Evolutionary conservation across 306 rosid genomes (phyloP).

Genomic region (Aeschynomene evenia): DNA sequence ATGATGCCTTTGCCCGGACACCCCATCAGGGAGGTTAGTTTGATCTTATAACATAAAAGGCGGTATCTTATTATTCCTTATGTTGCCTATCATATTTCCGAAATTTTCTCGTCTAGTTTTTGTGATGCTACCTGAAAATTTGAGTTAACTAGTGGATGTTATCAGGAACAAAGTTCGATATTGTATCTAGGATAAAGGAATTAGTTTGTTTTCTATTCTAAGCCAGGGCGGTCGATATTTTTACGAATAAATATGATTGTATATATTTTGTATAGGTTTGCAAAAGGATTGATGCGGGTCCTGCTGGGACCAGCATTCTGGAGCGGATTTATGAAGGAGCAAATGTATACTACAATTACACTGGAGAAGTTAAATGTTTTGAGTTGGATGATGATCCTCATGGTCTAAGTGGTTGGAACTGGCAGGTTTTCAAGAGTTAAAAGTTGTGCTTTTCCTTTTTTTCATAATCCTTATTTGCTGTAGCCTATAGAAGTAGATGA

Average conservation of each 20-base stretch:
- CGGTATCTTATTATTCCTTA: constrained; percentile 8
- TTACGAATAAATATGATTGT: constrained; percentile 17
- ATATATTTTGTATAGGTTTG: constrained; percentile 54
- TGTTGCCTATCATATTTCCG: background rate
- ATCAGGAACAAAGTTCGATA: constrained; percentile 16
- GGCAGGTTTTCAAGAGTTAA: constrained; percentile 57
- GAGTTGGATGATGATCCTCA: constrained; percentile 72
- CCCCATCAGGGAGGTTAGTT: constrained; percentile 77
- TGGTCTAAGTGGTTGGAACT: constrained; percentile 81
- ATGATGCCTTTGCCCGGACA: constrained; percentile 77
- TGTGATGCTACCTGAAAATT: constrained; percentile 16
- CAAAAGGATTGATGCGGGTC: constrained; percentile 52
- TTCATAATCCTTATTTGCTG: background rate
- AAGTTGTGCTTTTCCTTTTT: constrained; percentile 4
- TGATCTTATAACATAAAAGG: constrained; percentile 5
- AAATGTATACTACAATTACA: constrained; percentile 71
- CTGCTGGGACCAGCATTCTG: constrained; percentile 55
- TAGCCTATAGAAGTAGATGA: background rate
- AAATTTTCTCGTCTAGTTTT: background rate
- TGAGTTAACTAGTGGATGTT: constrained; percentile 18
- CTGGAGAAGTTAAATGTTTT: constrained; percentile 66
- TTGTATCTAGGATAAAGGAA: background rate
- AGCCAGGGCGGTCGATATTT: background rate
- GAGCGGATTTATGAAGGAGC: constrained; percentile 71
- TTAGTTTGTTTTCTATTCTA: constrained; percentile 10